Evolutionary conservation across 345 rosid species (phyloP), one percentile per base, ranked within the genome.

Genomic region (Noccaea caerulescens): DNA sequence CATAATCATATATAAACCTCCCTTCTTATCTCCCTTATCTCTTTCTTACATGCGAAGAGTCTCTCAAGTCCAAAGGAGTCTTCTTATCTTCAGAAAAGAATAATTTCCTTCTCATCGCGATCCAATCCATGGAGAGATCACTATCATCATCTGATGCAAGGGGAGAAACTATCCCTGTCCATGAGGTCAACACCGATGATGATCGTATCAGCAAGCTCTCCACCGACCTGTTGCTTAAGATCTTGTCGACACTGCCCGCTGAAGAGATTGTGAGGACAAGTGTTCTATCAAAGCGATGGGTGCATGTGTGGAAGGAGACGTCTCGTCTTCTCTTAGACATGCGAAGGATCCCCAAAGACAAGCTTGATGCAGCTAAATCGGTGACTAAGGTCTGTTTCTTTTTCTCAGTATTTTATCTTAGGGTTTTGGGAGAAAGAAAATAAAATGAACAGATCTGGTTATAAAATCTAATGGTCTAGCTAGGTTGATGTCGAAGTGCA

Each of bases 361-460:
- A 30, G 2, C 23, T 11, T 38, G 7, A 37, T 27, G 39, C 39
- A 4, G 66, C 41, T 44, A 44, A 1, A 27, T 44, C 66, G 23
- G 37, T 62, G 41, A 62, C 66, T 10, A 44, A 62, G 25, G 66
- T 62, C 39, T 11, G 14, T 62, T 27, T 27, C 30, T 27, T 27
- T 20, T 27, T 27, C 30, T 27, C 30, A 25, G 3, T 42, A 7
- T 7, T 12, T 60, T 11, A 3, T 38, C 9, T 38, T 23, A 23
- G 3, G 7, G 1, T 10, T 58, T 39, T 10, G 5, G 45, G 27
- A 57, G 1, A 57, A 16, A 10, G 2, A 58, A 10, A 58, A 27
- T 10, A 18, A 20, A 14, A 10, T 58, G 47, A 41, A 23, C 3
- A 59, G 49, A 39, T 20, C 36, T 59, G 7, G 18, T 39, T 58